Conservation (phyloP, 1,284 basidiomycete genomes). For the Boletellus deceptivus region DNA sequence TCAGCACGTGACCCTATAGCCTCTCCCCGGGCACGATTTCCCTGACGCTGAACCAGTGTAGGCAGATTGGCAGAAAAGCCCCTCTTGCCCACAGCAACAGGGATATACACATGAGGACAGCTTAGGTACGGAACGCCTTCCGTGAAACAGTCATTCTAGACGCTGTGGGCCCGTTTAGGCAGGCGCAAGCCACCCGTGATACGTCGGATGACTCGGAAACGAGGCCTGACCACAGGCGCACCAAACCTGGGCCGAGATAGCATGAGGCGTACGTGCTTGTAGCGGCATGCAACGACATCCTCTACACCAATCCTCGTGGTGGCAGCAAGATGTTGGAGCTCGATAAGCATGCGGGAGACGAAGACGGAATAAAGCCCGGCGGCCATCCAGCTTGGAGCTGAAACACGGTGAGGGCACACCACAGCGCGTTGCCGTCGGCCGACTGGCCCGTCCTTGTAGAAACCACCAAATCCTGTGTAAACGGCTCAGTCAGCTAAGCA, state of each 20-base stretch:
- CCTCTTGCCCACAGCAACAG: constrained; percentile 6
- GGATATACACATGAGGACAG: background rate
- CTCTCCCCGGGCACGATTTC: background rate
- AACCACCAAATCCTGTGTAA: too few species aligned
- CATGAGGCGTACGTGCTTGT: constrained; percentile 7
- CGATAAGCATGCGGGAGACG: background rate
- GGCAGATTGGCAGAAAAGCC: background rate
- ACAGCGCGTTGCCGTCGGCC: constrained; percentile 1
- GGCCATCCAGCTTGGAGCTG: too few species aligned
- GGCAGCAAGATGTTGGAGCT: background rate
- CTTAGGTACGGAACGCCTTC: constrained; percentile 5
- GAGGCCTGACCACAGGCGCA: background rate
- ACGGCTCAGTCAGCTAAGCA: background rate
- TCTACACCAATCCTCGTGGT: constrained; percentile 4
- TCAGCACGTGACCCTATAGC: constrained; percentile 21
- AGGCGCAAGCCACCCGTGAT: constrained; percentile 1
- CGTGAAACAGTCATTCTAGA: background rate
- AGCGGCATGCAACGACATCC: background rate
- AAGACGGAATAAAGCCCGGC: background rate
- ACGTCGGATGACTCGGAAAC: background rate
- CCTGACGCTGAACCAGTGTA: background rate
- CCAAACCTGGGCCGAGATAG: constrained; percentile 1
- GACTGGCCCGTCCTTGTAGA: background rate
- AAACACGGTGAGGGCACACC: background rate
- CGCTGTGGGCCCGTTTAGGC: background rate